phyloP scores from a whole-genome alignment of 2,329 filamentous ascomycete genomes.

The Nemania sp. region DNA sequence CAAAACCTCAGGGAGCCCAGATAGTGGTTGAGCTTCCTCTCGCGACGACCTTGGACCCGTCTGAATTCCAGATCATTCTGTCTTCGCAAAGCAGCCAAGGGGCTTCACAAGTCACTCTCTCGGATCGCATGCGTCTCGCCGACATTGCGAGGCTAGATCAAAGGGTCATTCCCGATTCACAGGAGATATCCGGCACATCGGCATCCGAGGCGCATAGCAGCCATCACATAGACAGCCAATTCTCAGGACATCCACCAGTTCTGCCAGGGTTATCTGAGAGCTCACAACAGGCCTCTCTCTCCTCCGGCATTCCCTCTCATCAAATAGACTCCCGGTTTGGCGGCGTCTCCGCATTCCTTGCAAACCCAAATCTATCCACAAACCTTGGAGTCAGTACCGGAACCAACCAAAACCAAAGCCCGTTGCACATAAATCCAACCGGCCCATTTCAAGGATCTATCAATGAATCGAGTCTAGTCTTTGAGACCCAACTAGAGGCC shows the following conservation, averaged over 20 bases:
- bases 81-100: constrained; percentile 26
- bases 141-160: constrained; percentile 15
- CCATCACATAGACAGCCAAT: constrained; percentile 24
- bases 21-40: constrained; percentile 33
- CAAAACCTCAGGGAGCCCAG: background rate
- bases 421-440: constrained; percentile 4
- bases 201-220: constrained; percentile 29
- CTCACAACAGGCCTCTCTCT: background rate
- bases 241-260: background rate
- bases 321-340: constrained; percentile 32
- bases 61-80: constrained; percentile 28
- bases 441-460: constrained; percentile 8
- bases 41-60: constrained; percentile 24
- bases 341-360: constrained; percentile 10
- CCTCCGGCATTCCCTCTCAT: constrained; percentile 37
- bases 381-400: constrained; percentile 10
- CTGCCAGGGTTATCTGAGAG: constrained; percentile 7
- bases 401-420: constrained; percentile 5
- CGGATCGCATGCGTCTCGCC: constrained; percentile 10
- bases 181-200: constrained; percentile 35
- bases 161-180: constrained; percentile 41
- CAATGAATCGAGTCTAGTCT: constrained; percentile 6
- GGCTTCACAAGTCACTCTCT: constrained; percentile 20
- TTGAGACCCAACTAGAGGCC: constrained; percentile 19
- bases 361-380: constrained; percentile 18